Evolutionary conservation across 2,329 filamentous ascomycete species (phyloP), one percentile per base, ranked within the genome.

Genomic region (Colletotrichum spinosum): DNA sequence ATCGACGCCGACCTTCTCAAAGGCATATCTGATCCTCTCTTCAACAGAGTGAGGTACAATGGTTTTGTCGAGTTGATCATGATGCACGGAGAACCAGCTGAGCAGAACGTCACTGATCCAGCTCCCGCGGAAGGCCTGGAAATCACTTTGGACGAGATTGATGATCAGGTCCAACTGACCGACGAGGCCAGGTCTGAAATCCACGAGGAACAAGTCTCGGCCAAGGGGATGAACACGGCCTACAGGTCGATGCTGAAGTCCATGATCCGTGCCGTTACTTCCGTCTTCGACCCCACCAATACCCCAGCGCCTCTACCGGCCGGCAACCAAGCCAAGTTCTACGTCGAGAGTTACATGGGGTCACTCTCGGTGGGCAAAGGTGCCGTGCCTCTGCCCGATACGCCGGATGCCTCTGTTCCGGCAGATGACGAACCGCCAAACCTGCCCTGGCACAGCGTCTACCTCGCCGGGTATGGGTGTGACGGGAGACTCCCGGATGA

Each of bases 11-110:
- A 93, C 63, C 86, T 95, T 34, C 88, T 93, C 35, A 88, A 91
- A 62, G 90, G 92, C 69, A 86, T 94, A 41, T 87, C 88, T 25
- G 95, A 97, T 76, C 92, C 94, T 12, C 90, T 94, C 62, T 97
- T 97, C 76, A 92, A 90, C 9, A 87, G 92, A 35, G 83, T 94
- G 34, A 88, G 92, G 51, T 92, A 97, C 72, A 78, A 87, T 4
- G 84, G 91, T 60, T 85, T 90, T 68, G 82, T 97, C 55, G 92
- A 97, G 70, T 77, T 97, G 45, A 84, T 94, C 64, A 76, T 96
- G 57, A 89, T 92, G 70, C 76, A 76, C 17, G 73, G 76, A 46
- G 60, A 67, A 17, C 70, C 72, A 2, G 69, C 66, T 8, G 70
- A 70, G 34, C 57, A 71, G 15, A 76, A 76, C 41, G 68, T 67